phyloP scores from a whole-genome alignment of 2,329 filamentous ascomycete genomes.

The Exophiala sideris region DNA sequence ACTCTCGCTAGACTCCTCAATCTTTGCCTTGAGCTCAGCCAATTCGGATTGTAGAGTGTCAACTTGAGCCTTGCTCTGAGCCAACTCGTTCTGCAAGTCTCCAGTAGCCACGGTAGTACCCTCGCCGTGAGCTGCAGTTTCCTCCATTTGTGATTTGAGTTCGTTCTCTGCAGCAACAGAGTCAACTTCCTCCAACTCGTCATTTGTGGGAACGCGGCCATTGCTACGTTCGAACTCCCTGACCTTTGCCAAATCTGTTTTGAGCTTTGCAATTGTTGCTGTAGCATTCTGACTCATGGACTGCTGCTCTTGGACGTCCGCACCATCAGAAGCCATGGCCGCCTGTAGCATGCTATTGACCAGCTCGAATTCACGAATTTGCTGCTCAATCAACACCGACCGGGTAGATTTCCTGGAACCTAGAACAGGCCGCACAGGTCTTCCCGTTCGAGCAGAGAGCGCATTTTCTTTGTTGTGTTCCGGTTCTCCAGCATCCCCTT shows the following conservation, averaged over 20 bases:
- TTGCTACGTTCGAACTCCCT: conserved; percentile 25
- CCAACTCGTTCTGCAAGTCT: conserved; percentile 11
- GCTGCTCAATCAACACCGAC: conserved; percentile 31
- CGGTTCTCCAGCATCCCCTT: conserved; percentile 32
- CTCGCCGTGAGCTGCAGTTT: background rate
- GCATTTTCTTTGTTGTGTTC: conserved; percentile 28
- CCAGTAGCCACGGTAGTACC: background rate
- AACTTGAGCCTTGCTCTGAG: conserved; percentile 17
- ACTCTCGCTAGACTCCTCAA: conserved; percentile 37
- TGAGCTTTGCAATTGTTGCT: conserved; percentile 28
- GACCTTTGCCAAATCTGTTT: conserved; percentile 27
- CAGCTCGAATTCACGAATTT: conserved; percentile 31
- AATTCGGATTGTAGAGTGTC: conserved; percentile 29
- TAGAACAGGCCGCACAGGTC: conserved; percentile 20
- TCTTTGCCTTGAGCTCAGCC: conserved; percentile 36
- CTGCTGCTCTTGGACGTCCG: conserved; percentile 28
- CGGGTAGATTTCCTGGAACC: conserved; percentile 29
- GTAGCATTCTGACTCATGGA: conserved; percentile 27
- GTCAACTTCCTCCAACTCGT: conserved; percentile 20
- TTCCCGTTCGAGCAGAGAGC: conserved; percentile 2
- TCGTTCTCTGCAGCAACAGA: conserved; percentile 9
- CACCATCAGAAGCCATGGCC: conserved; percentile 32
- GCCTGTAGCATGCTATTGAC: conserved; percentile 31
- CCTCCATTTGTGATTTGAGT: background rate
- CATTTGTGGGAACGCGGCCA: conserved; percentile 24